Evolutionary conservation across 208 protist species (phyloP), one percentile per base, ranked within the genome.

Genomic region (Acanthamoeba sp.): DNA sequence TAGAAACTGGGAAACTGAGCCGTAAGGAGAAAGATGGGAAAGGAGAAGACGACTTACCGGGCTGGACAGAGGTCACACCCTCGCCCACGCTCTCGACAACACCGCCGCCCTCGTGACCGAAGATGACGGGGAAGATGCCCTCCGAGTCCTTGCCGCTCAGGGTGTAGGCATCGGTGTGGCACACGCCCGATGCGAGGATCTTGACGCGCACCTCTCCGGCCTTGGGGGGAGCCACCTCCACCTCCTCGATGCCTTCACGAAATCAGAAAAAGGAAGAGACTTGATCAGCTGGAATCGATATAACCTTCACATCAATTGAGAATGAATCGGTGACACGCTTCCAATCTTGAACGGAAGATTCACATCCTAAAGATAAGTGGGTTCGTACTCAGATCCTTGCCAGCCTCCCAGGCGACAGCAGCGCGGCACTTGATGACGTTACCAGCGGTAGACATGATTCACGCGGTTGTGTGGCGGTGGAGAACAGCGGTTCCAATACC

Each of bases 131-230:
- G 95, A 98, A 99, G 9, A 97, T 38, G 55, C 98, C 98, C 94
- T 98, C 97, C 42, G 95, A 59, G 91, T 97, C 96, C 27, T 96
- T 91, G 59, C 97, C 97, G 73, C 84, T 90, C 38, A 96, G 90
- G 5, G 98, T 98, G 95, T 99, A 99, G 16, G 91, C 94, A 95
- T 99, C 98, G 3, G 98, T 99, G 94, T 99, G 98, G 94, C 98
- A 98, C 5, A 99, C 93, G 59, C 95, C 98, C 38, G 91, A 95
- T 29, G 84, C 50, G 5, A 96, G 24, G 9, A 98, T 94, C 94
- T 98, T 98, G 59, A 98, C 73, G 59, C 98, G 94, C 20, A 98
- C 98, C 94, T 98, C 98, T 40, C 97, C 97, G 3, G 94, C 96
- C 73, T 97, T 96, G 48, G 98, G 98, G 32, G 97, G 94, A n/a